Base-by-base conservation (phyloP, 176 grass and related monocot species). In the maize (Zea mays) region DNA sequence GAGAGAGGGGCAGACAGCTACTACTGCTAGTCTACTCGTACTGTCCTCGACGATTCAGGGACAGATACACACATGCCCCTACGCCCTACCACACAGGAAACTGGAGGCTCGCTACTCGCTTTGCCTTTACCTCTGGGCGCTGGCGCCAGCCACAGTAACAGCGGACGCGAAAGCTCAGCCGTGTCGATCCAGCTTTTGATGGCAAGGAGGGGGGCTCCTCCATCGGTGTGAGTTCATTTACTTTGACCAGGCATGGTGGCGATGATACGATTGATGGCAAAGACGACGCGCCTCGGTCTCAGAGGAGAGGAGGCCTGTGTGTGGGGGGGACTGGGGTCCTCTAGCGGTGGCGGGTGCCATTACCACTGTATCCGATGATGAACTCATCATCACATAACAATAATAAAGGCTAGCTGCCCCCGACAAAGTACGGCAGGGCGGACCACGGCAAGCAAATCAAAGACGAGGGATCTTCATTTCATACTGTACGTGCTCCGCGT, bases 121-220 rank as follows among this genome's bases (percentile, higher is more conserved):
- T 55, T 55, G 51, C 3, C 60, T 66, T 72, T 72, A 20, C 65
- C 55, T 67, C 41, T n/a, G 7, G 46, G 3, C 49, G 73, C 82
- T 68, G 54, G 52, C 42, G 37, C 51, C 39, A 10, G 14, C 79
- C 10, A 19, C 52, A 43, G 64, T 59, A 35, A 33, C 77, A 33
- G 59, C 33, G 50, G 50, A 66, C 60, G 59, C 75, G 68, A 79
- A 73, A 79, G 67, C 67, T 67, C 55, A 63, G 4, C 55, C 0
- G 8, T 2, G 41, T 35, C 27, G 27, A 27, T 27, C 43, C 65
- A 43, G 62, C 80, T 69, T 83, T 67, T 73, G 85, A 83, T 67
- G 79, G 47, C 54, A 57, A 16, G 12, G 46, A 27, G 27, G 27
- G 27, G n/a, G n/a, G n/a, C 40, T 41, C 40, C 40, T 41, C 40